phyloP scores from a whole-genome alignment of 106 monocot genomes.

The Allium cepa region DNA sequence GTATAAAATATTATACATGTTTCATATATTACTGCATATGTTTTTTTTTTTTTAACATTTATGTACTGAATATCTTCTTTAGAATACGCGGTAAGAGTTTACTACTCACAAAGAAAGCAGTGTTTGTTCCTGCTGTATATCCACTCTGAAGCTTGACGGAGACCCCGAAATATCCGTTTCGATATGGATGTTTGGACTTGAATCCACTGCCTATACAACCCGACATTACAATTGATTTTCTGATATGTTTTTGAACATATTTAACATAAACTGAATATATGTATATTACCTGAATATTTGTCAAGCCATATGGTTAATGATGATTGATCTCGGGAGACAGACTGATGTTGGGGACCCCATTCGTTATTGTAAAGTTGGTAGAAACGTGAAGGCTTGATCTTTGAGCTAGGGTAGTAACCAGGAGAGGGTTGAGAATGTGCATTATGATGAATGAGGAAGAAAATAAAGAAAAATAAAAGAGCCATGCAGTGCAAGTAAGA shows the following conservation, averaged over 20 bases:
- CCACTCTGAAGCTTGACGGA: slow-evolving; percentile 65
- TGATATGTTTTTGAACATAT: not conserved
- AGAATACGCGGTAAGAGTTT: too few species aligned
- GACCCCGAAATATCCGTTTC: slow-evolving; percentile 53
- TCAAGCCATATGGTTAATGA: slow-evolving; percentile 54
- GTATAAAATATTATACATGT: too few species aligned
- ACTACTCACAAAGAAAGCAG: slow-evolving; percentile 57
- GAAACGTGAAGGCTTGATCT: slow-evolving; percentile 20
- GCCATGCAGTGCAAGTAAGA: not conserved
- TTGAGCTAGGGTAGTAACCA: slow-evolving; percentile 52
- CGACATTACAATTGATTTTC: not conserved
- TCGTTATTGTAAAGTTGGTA: slow-evolving; percentile 23
- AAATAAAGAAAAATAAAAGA: not conserved
- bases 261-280: not conserved
- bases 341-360: slow-evolving; percentile 49
- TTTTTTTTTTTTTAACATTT: too few species aligned
- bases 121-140: slow-evolving; percentile 75
- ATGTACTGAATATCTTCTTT: too few species aligned
- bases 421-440: slow-evolving; percentile 43
- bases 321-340: slow-evolving; percentile 32
- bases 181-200: slow-evolving; percentile 48
- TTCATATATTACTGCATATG: too few species aligned
- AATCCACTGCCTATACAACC: slow-evolving; percentile 41
- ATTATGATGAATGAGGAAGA: not conserved
- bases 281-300: slow-evolving; percentile 26